Percentiles rank a stretch among this genome's conserved stretches.
These are phyloP conservation scores for Diplodia seriata DNA, from an alignment of 2,329 filamentous ascomycete genomes.

Conservation along the genomic window DNA sequence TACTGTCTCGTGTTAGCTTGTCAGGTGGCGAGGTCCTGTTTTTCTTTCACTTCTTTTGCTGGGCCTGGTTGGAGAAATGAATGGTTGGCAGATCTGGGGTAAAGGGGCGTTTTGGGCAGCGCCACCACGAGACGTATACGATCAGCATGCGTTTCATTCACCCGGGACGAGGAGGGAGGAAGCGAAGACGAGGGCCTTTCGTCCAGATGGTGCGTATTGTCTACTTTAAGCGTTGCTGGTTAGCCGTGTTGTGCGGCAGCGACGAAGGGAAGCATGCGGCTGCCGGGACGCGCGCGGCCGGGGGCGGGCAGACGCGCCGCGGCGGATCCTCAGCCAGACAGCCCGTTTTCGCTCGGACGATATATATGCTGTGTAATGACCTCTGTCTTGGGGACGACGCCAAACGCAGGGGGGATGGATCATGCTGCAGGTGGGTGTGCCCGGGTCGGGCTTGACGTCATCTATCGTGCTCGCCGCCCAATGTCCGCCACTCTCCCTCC, in stretches of 20 bases:
- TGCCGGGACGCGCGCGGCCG: background rate
- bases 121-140: background rate
- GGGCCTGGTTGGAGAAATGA: background rate
- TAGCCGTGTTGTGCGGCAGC: background rate
- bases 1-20: background rate
- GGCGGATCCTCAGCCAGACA: background rate
- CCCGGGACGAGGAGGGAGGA: background rate
- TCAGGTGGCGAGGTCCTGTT: background rate
- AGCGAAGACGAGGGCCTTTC: background rate
- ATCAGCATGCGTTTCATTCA: background rate
- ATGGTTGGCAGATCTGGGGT: background rate
- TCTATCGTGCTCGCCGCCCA: constrained; percentile 2
- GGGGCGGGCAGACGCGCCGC: background rate
- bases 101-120: background rate
- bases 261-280: background rate
- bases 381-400: background rate
- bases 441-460: constrained; percentile 3
- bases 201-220: background rate
- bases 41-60: background rate
- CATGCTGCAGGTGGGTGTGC: background rate
- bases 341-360: background rate
- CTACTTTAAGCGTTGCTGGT: background rate
- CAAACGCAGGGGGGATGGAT: background rate
- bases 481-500: background rate
- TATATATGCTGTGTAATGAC: background rate